These are phyloP conservation scores for Colletotrichum zoysiae DNA, from an alignment of 2,329 filamentous ascomycete species.

Conservation along the genomic window DNA sequence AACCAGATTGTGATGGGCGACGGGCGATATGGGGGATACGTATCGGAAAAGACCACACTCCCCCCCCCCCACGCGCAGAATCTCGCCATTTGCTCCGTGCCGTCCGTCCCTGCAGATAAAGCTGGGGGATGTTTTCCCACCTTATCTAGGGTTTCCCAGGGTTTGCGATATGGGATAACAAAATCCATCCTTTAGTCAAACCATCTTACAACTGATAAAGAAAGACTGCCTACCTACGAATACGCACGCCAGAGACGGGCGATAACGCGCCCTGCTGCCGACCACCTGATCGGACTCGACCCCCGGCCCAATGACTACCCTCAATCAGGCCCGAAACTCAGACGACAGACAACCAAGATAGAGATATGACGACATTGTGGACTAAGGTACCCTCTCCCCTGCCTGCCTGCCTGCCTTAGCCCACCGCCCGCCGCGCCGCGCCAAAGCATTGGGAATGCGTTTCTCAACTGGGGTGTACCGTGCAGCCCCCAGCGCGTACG, in stretches of 20 bases:
- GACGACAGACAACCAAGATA: slow-evolving; percentile 11
- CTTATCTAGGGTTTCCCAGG: background rate
- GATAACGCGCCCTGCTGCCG: background rate
- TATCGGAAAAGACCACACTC: background rate
- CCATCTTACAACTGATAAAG: background rate
- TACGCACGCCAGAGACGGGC: background rate
- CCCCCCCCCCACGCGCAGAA: background rate
- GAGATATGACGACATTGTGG: slow-evolving; percentile 40
- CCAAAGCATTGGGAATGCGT: slow-evolving; percentile 30
- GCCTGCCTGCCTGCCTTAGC: background rate
- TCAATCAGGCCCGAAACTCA: background rate
- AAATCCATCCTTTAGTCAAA: background rate
- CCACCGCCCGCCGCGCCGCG: slow-evolving; percentile 1
- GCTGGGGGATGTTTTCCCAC: background rate
- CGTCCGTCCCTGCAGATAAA: slow-evolving; percentile 25
- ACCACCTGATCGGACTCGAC: slow-evolving; percentile 11
- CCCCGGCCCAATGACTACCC: slow-evolving; percentile 7
- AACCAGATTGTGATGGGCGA: slow-evolving; percentile 13
- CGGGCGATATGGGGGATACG: slow-evolving; percentile 7
- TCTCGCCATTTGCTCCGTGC: background rate
- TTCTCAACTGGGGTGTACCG: background rate
- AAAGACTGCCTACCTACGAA: no score
- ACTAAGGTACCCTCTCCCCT: slow-evolving; percentile 18
- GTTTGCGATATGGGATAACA: background rate
- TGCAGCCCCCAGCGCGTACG: no score